A percentile compares a stretch with the other conserved stretches of the same genome.
Evolutionary conservation across 2,329 filamentous ascomycete species (phyloP).

Genomic region (Talaromyces sp.): DNA sequence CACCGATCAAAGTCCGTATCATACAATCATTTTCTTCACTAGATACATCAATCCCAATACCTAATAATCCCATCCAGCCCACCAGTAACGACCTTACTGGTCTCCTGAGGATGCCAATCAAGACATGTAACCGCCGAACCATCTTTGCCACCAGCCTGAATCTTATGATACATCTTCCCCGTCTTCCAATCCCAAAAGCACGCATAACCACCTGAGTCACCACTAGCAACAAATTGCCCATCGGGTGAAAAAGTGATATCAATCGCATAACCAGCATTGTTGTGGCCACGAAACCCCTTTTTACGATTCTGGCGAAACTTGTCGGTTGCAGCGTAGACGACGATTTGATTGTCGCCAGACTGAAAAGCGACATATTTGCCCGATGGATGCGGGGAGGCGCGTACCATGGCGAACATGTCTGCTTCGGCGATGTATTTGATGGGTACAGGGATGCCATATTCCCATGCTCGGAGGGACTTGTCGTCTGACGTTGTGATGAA

Average conservation of each 20-base stretch:
- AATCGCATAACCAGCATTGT: constrained; percentile 90
- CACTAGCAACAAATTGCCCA: constrained; percentile 82
- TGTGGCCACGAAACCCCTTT: constrained; percentile 93
- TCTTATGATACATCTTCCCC: constrained; percentile 98
- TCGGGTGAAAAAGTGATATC: constrained; percentile 86
- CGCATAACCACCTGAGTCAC: constrained; percentile 83
- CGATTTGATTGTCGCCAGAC: constrained; percentile 90
- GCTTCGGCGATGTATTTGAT: constrained; percentile 98
- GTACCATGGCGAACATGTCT: constrained; percentile 95
- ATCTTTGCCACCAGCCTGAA: constrained; percentile 65
- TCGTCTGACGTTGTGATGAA: constrained; percentile 99
- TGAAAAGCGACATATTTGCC: constrained; percentile 96
- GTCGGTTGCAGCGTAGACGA: constrained; percentile 91
- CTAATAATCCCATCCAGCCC: constrained; percentile 84
- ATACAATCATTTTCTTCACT: not conserved
- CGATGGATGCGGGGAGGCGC: constrained; percentile 76
- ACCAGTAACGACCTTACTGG: constrained; percentile 86
- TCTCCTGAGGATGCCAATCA: constrained; percentile 97
- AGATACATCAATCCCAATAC: constrained; percentile 75
- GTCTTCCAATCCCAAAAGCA: constrained; percentile 99
- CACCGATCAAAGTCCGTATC: not conserved
- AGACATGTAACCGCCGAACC: constrained; percentile 80
- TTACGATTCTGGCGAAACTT: constrained; percentile 97
- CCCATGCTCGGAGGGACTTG: constrained; percentile 93
- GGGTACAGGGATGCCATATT: constrained; percentile 95